A percentile compares a stretch with the other conserved stretches of the same genome.
phyloP scores from a whole-genome alignment of 257 asterid species.

The Asclepias syriaca region DNA sequence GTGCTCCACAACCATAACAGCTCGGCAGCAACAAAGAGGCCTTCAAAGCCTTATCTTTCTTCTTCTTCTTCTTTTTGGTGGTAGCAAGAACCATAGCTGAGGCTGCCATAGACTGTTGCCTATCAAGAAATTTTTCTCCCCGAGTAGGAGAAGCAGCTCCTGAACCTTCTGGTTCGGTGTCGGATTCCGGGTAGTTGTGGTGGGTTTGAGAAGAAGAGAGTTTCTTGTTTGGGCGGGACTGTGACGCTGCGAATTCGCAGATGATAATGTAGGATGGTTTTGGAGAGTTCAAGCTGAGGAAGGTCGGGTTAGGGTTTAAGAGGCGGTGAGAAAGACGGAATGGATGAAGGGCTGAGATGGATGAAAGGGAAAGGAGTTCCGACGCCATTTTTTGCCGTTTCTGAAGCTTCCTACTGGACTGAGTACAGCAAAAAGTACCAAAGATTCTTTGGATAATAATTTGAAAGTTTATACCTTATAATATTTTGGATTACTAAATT shows the following conservation, averaged over 20 bases:
- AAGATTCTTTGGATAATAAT: too few species aligned
- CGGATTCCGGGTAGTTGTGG: conserved; percentile 1
- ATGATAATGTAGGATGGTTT: conserved; percentile 23
- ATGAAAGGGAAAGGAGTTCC: conserved; percentile 42
- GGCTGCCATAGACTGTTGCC: conserved; percentile 45
- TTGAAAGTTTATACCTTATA: too few species aligned
- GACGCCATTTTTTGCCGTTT: conserved; percentile 43
- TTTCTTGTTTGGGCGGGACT: conserved; percentile 16
- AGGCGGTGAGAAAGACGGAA: conserved; percentile 25
- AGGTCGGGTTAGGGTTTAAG: conserved; percentile 21
- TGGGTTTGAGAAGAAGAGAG: conserved; percentile 5
- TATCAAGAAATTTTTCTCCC: conserved; percentile 70
- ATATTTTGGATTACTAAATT: too few species aligned
- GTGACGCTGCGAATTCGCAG: conserved; percentile 43
- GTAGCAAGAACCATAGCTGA: conserved; percentile 31
- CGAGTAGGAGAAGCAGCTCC: conserved; percentile 83
- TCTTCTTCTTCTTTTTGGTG: conserved; percentile 35
- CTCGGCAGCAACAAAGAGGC: conserved; percentile 32
- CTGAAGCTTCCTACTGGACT: not conserved
- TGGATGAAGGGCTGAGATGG: conserved; percentile 31
- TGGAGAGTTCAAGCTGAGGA: conserved; percentile 24
- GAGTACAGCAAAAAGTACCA: too few species aligned
- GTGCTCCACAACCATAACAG: conserved; percentile 97
- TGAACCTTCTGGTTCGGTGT: conserved; percentile 53
- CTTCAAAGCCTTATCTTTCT: conserved; percentile 38